Base-by-base conservation (phyloP, 352 stramenopile species). In the Pythium periplocum region DNA sequence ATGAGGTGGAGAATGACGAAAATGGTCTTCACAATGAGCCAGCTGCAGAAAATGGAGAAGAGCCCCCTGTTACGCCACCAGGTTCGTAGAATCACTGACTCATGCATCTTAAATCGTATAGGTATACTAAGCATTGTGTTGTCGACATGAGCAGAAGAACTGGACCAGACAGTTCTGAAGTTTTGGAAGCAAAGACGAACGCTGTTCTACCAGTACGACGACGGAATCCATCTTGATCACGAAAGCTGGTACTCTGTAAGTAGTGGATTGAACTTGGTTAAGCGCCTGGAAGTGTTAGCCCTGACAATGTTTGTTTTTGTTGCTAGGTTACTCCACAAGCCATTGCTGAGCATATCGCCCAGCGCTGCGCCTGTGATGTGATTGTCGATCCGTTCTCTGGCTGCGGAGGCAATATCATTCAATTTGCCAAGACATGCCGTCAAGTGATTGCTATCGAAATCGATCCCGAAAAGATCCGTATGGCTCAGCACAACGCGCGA, bases 361-460 rank as follows among this genome's bases (percentile, higher is more conserved):
- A 69, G 60, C 86, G 91, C 8, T 75, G 86, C 12, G 56, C 66
- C 12, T 94, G 82, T 51, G 83, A 94, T 55, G 64, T 97, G 31
- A 72, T 97, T 1, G 74, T 98, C 5, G 93, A 98, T 50, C 79
- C 87, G 11, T 98, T 98, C 58, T 83, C 89, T 12, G 93, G 93
- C 3, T 97, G 90, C 50, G 93, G 93, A 8, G 93, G 93, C 33
- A 98, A 98, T 62, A 83, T 90, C 11, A 97, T 98, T 59, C 90
- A 98, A 58, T 78, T 98, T 43, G 93, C 93, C 10, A 73, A 73
- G 54, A 90, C 82, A 6, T 97, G 87, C 55, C 79, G 83, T 17
- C 71, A 89, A 12, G 93, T 98, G 9, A 93, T 97, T 53, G 90
- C 85, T n/a, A 96, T 98, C 52, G 90, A 98, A 48, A 81, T 96